Evolutionary conservation across 2,329 filamentous ascomycete species (phyloP).

Genomic region (Colletotrichum sp.): DNA sequence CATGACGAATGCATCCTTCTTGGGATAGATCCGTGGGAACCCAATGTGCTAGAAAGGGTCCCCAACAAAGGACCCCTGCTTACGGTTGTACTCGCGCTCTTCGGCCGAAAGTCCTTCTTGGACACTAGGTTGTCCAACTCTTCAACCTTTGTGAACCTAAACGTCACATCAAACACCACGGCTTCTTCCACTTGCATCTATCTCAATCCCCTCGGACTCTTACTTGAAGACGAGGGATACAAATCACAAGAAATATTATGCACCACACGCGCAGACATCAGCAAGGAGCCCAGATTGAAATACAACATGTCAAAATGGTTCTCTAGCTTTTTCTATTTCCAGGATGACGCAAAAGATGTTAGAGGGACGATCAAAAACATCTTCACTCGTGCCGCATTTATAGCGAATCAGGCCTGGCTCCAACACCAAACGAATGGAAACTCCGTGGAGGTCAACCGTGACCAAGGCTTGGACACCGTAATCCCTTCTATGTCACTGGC

Average conservation of each 20-base stretch:
- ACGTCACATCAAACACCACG: background rate
- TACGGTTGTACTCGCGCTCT: background rate
- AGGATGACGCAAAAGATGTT: background rate
- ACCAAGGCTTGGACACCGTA: background rate
- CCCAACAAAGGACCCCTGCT: background rate
- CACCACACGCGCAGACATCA: background rate
- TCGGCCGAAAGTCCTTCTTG: background rate
- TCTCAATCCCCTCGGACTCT: background rate
- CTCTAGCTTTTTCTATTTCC: background rate
- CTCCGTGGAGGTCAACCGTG: background rate
- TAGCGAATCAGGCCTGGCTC: background rate
- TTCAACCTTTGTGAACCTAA: background rate
- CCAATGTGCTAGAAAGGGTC: background rate
- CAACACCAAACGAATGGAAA: background rate
- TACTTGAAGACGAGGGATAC: background rate
- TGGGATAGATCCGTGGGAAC: background rate
- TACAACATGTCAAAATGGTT: background rate
- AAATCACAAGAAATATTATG: background rate
- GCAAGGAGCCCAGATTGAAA: background rate
- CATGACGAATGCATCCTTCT: background rate
- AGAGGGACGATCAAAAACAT: background rate
- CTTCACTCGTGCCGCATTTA: background rate
- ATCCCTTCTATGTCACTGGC: background rate
- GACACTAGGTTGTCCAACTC: background rate
- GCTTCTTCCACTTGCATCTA: background rate